These are phyloP conservation scores for Bretschneidera sinensis DNA, from an alignment of 345 rosid genomes.

Conservation along the genomic window DNA sequence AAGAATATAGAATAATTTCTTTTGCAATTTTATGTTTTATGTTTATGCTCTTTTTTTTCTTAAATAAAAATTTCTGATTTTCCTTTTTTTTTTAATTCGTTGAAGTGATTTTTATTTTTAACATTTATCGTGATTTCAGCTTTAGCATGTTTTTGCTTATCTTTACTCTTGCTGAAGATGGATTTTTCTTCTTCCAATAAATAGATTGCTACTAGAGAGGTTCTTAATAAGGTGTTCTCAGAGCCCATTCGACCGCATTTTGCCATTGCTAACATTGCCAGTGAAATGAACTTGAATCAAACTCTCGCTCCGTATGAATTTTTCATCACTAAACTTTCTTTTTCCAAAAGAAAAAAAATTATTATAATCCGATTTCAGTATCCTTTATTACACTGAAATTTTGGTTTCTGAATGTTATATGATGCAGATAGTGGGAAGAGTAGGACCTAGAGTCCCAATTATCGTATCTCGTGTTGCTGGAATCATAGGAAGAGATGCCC, in stretches of 20 bases:
- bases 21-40: no score
- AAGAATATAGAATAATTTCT: no score
- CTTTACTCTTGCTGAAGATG: neutral
- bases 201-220: conserved; percentile 55
- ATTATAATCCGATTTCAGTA: no score
- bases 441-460: conserved; percentile 50
- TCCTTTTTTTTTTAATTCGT: neutral
- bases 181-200: conserved; percentile 4
- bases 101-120: no score
- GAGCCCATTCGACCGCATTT: conserved; percentile 65
- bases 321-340: neutral
- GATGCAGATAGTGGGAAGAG: conserved; percentile 35
- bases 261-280: conserved; percentile 38
- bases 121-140: neutral
- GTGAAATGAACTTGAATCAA: conserved; percentile 24
- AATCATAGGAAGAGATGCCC: conserved; percentile 56
- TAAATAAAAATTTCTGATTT: no score
- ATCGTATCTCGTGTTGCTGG: conserved; percentile 45
- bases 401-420: neutral
- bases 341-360: no score
- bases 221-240: conserved; percentile 51
- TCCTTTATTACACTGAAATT: neutral
- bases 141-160: no score
- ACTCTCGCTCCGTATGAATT: conserved; percentile 16
- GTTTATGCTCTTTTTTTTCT: no score